These are phyloP conservation scores for Chrysoporthe deuterocubensis DNA, from an alignment of 2,329 filamentous ascomycete genomes.

Conservation along the genomic window DNA sequence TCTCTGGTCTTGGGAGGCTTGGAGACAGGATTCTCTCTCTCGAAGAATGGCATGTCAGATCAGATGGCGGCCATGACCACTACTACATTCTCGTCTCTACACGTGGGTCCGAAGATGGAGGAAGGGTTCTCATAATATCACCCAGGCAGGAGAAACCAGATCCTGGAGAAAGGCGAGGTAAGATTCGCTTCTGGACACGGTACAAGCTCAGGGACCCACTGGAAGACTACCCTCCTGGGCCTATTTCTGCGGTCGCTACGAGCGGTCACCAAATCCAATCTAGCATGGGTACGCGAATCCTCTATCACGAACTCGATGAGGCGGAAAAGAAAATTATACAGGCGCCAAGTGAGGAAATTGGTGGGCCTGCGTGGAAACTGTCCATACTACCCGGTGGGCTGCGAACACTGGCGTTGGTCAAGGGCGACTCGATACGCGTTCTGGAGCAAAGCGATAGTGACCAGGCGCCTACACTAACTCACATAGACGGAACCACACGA, in stretches of 20 bases:
- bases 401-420: conserved; percentile 56
- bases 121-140: conserved; percentile 61
- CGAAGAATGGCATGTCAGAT: conserved; percentile 65
- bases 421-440: conserved; percentile 58
- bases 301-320: conserved; percentile 46
- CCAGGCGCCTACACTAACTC: conserved; percentile 33
- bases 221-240: conserved; percentile 33
- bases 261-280: conserved; percentile 18
- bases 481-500: conserved; percentile 52
- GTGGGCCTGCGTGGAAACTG: conserved; percentile 50
- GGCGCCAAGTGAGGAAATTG: conserved; percentile 51
- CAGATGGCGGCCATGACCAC: conserved; percentile 58
- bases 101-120: conserved; percentile 40
- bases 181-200: conserved; percentile 58
- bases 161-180: conserved; percentile 35
- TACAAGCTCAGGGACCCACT: conserved; percentile 49
- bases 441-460: conserved; percentile 42
- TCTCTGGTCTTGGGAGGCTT: conserved; percentile 58
- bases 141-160: conserved; percentile 40
- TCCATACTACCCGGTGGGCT: conserved; percentile 48
- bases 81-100: conserved; percentile 67
- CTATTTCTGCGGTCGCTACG: conserved; percentile 56
- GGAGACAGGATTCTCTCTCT: conserved; percentile 65
- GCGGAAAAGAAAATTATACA: conserved; percentile 55
- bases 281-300: conserved; percentile 41